phyloP scores from a whole-genome alignment of 2,329 filamentous ascomycete genomes.

The Beauveria brongniartii region DNA sequence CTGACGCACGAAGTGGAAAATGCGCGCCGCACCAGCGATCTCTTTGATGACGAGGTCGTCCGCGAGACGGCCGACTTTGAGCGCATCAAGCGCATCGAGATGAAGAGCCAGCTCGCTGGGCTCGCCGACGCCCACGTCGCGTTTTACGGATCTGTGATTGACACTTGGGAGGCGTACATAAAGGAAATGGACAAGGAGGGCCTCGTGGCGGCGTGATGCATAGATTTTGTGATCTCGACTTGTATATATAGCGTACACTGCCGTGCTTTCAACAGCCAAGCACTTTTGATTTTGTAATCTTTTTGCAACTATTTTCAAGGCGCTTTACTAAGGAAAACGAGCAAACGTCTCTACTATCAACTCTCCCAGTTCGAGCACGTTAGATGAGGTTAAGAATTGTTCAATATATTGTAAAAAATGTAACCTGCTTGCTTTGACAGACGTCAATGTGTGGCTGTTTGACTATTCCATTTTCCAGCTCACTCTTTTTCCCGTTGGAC shows the following conservation, averaged over 20 bases:
- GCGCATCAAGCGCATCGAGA: constrained; percentile 89
- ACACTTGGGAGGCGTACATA: constrained; percentile 87
- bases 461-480: no score
- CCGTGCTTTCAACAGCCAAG: neutral
- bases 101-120: constrained; percentile 75
- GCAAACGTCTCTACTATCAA: neutral
- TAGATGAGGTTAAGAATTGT: no score
- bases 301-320: neutral
- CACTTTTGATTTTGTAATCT: no score
- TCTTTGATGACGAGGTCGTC: constrained; percentile 94
- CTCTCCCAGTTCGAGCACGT: no score
- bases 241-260: neutral
- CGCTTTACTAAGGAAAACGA: neutral
- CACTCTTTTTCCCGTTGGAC: no score
- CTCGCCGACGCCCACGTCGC: constrained; percentile 78
- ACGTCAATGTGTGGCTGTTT: no score
- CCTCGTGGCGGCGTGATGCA: constrained; percentile 13
- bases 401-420: neutral
- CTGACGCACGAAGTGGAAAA: constrained; percentile 82
- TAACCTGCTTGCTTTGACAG: no score
- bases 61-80: constrained; percentile 92
- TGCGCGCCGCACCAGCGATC: constrained; percentile 77
- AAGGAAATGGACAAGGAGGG: constrained; percentile 72
- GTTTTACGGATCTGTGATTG: constrained; percentile 74
- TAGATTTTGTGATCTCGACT: neutral